Evolutionary conservation across 495 filamentous ascomycete species (phyloP).

Genomic region (Tuber umbilicatum): DNA sequence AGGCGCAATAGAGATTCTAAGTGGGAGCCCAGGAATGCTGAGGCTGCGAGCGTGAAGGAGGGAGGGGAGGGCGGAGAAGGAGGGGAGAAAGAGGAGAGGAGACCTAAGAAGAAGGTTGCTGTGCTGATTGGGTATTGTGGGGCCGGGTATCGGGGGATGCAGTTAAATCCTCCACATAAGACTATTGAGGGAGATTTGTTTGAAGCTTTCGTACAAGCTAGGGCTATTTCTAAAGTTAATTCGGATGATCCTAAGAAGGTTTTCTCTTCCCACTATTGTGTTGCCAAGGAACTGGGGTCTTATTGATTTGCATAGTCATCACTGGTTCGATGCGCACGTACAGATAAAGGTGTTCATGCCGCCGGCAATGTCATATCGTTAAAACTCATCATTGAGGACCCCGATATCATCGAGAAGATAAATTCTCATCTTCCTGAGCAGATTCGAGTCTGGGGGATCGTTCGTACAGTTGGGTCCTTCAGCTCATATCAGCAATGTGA

Average conservation of each 20-base stretch:
- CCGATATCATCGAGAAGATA: conserved; percentile 79
- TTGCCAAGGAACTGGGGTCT: neutral
- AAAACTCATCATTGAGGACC: conserved; percentile 91
- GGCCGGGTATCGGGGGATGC: conserved; percentile 96
- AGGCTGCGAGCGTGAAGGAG: conserved; percentile 6
- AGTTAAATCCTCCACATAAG: conserved; percentile 69
- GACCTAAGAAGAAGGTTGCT: conserved; percentile 91
- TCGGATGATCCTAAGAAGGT: conserved; percentile 87
- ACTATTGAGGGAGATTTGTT: conserved; percentile 98
- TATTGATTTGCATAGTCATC: conserved; percentile 53
- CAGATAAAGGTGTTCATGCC: conserved; percentile 96
- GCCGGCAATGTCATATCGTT: conserved; percentile 93
- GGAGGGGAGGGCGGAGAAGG: conserved; percentile 7
- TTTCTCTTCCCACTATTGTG: neutral
- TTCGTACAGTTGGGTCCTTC: conserved; percentile 75
- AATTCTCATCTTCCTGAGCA: conserved; percentile 76
- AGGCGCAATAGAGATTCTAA: conserved; percentile 23
- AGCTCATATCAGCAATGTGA: conserved; percentile 89
- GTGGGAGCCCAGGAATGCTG: conserved; percentile 13
- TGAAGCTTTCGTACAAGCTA: conserved; percentile 75
- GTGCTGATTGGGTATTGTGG: conserved; percentile 92
- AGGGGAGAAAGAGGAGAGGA: conserved; percentile 57
- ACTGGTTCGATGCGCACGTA: conserved; percentile 85
- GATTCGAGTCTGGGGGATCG: conserved; percentile 88
- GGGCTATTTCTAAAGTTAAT: conserved; percentile 93